These are phyloP conservation scores for Erysimum cheiranthoides DNA, from an alignment of 345 rosid genomes.

Conservation along the genomic window DNA sequence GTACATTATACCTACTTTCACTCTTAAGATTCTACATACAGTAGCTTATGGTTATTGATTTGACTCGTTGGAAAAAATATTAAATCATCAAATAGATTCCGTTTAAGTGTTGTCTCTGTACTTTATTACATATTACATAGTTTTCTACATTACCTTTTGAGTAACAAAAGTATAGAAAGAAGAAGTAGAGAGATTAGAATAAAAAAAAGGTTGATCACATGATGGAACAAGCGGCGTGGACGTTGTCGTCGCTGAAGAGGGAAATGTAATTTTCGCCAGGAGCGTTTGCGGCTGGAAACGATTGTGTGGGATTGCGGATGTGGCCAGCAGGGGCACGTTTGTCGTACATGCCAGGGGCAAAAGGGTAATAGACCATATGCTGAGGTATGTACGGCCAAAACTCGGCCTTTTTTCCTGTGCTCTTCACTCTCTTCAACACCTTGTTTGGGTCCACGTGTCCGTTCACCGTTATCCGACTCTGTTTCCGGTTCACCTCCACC, in stretches of 20 bases:
- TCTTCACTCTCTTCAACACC: slow-evolving; percentile 55
- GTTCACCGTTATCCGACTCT: slow-evolving; percentile 53
- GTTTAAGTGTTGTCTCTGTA: slow-evolving; percentile 13
- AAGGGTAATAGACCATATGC: slow-evolving; percentile 60
- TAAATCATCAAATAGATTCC: background rate
- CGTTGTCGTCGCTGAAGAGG: slow-evolving; percentile 58
- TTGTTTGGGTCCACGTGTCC: slow-evolving; percentile 63
- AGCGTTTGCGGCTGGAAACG: slow-evolving; percentile 51
- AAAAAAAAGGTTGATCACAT: slow-evolving; percentile 40
- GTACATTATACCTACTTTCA: slow-evolving; percentile 28
- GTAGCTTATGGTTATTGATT: slow-evolving; percentile 9
- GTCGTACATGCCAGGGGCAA: slow-evolving; percentile 58
- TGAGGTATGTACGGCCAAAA: slow-evolving; percentile 65
- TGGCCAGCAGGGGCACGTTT: slow-evolving; percentile 63
- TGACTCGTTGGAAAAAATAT: background rate
- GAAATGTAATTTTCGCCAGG: slow-evolving; percentile 49
- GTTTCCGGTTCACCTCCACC: slow-evolving; percentile 57
- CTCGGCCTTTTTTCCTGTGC: slow-evolving; percentile 61
- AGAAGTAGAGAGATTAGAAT: background rate
- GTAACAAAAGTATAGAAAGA: background rate
- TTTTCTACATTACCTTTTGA: background rate
- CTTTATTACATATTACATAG: slow-evolving; percentile 14
- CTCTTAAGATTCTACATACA: slow-evolving; percentile 28
- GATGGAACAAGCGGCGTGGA: slow-evolving; percentile 54
- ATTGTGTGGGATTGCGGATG: slow-evolving; percentile 51